Base-by-base conservation (phyloP, 495 filamentous ascomycete genomes). In the Daldinia concentrica region DNA sequence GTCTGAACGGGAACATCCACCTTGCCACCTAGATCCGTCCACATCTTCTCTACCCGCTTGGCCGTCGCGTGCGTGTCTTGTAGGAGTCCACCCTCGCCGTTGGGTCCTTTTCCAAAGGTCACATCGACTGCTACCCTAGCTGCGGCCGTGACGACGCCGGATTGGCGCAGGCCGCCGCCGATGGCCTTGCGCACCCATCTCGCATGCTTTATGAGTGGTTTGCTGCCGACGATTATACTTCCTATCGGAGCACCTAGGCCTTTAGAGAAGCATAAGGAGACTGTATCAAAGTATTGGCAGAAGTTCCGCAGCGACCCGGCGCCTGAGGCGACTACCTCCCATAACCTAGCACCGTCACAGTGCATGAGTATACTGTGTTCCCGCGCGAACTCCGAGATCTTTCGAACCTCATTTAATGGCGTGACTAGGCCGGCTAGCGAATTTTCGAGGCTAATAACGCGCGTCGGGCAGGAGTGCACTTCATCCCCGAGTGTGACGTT, bases 191-290 rank as follows among this genome's bases (percentile, higher is more conserved):
- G 84, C 27, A 94, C 83, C 89, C 92, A 93, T 6, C 91, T 79
- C 1, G 89, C 90, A 22, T 88, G 86, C 68, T 89, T 86, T 66
- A 93, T 87, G 66, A 91, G 88, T 0, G 78, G 75, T 63, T 84
- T 76, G 2, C 79, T 83, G 2, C 91, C 92, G 1, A 93, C 85
- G 32, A 96, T 79, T 48, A 94, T 90, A 57, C 87, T 90, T 1
- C 93, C 93, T 54, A 95, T 88, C 0, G 93, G 93, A 0, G 93
- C 93, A 1, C 93, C 93, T 0, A 97, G 79, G 0, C 91, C 91
- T 77, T 97, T 97, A 12, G 86, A 89, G 70, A 97, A 93, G 76
- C 92, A 95, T 9, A 96, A 82, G 64, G 86, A 90, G 1, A 93
- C 83, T 54, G 88, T 92, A 68, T 97, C 93, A 69, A 93, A 92